Conservation (phyloP, 2,329 filamentous ascomycete species). For the Venturia pyrina region DNA sequence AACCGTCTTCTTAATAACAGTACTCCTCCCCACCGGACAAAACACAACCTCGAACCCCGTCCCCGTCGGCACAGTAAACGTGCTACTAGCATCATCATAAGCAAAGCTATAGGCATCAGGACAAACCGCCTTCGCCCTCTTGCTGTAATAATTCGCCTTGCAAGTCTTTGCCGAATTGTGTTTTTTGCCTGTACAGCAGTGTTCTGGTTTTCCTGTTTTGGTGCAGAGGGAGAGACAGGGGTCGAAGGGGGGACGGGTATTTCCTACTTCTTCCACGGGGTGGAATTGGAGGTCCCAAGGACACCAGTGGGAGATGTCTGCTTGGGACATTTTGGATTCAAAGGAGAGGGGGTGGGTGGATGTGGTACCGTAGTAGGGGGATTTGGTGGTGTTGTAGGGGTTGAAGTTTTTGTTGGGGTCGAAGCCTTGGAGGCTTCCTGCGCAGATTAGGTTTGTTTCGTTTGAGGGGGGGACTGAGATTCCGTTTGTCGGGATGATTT, state of each 20-base stretch:
- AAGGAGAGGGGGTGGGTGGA: constrained; percentile 47
- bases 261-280: constrained; percentile 56
- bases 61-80: constrained; percentile 51
- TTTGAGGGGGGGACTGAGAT: constrained; percentile 46
- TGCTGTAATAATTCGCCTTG: constrained; percentile 57
- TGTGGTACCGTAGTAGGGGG: constrained; percentile 49
- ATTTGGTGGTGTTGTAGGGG: constrained; percentile 30
- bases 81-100: constrained; percentile 47
- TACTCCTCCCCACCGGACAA: constrained; percentile 52
- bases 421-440: constrained; percentile 57
- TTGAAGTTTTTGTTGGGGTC: constrained; percentile 31
- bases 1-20: constrained; percentile 27
- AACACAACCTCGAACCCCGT: constrained; percentile 72
- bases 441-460: constrained; percentile 65
- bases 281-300: constrained; percentile 66
- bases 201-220: constrained; percentile 52
- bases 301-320: constrained; percentile 59
- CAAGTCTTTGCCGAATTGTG: constrained; percentile 56
- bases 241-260: constrained; percentile 63
- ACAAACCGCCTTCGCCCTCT: constrained; percentile 61
- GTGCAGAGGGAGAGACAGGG: constrained; percentile 71
- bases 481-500: constrained; percentile 43
- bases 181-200: constrained; percentile 64
- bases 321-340: constrained; percentile 48
- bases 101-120: constrained; percentile 76